phyloP scores from a whole-genome alignment of 2,329 filamentous ascomycete genomes.

The Botrytis pseudocinerea region DNA sequence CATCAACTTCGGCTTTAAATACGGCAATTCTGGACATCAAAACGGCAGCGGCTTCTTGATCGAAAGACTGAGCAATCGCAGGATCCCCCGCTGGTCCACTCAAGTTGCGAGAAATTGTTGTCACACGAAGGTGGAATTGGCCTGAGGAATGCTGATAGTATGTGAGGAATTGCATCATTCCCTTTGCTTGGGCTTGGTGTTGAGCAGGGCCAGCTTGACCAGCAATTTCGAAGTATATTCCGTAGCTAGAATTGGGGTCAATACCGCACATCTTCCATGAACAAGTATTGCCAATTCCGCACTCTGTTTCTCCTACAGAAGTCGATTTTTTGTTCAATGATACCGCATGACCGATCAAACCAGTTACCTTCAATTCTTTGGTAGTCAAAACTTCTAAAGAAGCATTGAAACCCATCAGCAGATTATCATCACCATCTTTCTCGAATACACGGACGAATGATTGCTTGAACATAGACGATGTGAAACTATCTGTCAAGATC shows the following conservation, averaged over 20 bases:
- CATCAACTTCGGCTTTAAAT: conserved; percentile 97
- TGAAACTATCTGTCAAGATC: conserved; percentile 97
- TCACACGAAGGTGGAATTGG: conserved; percentile 93
- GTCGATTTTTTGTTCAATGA: conserved; percentile 98
- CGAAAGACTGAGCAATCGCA: conserved; percentile 93
- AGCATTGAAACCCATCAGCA: conserved; percentile 98
- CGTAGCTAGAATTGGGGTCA: conserved; percentile 89
- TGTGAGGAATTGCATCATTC: conserved; percentile 96
- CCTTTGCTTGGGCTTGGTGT: conserved; percentile 84
- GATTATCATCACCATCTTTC: conserved; percentile 90
- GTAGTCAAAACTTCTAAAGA: conserved; percentile 94
- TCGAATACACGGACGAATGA: conserved; percentile 97
- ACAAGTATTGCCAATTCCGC: conserved; percentile 96
- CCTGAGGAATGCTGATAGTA: conserved; percentile 98
- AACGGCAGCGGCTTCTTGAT: conserved; percentile 95
- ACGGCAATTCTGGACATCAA: conserved; percentile 99
- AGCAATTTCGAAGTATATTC: conserved; percentile 96
- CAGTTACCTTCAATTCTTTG: conserved; percentile 97
- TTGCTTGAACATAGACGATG: conserved; percentile 98
- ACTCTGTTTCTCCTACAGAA: conserved; percentile 96
- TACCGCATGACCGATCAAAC: conserved; percentile 92
- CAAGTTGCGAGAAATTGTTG: conserved; percentile 86
- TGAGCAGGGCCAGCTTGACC: conserved; percentile 84
- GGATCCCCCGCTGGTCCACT: conserved; percentile 94
- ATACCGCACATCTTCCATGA: conserved; percentile 99